phyloP scores from a whole-genome alignment of 805 yeast species.

The Brettanomyces nanus region DNA sequence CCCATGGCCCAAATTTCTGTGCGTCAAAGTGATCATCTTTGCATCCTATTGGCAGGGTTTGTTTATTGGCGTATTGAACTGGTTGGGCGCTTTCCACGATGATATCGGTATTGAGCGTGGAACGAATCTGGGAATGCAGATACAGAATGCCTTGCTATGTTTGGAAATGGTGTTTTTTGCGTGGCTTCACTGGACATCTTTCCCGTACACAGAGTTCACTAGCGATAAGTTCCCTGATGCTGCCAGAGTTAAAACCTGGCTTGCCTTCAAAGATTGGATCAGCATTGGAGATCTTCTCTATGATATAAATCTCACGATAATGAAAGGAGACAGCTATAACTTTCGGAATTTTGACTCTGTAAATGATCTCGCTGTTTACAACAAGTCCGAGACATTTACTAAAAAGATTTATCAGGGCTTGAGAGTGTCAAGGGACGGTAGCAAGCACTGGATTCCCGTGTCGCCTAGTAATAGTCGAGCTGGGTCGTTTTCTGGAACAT shows the following conservation, averaged over 20 bases:
- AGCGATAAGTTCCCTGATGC: conserved; percentile 56
- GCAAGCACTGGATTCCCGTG: conserved; percentile 68
- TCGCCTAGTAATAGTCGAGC: not conserved
- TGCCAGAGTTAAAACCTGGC: conserved; percentile 48
- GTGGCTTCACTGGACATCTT: conserved; percentile 80
- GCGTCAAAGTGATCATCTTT: conserved; percentile 89
- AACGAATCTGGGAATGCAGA: conserved; percentile 36
- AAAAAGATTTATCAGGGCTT: conserved; percentile 71
- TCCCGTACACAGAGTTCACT: conserved; percentile 68
- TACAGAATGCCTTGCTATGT: conserved; percentile 75
- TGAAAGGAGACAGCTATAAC: conserved; percentile 66
- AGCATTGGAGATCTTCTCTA: conserved; percentile 69
- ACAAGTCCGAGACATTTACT: conserved; percentile 40
- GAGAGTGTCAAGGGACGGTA: conserved; percentile 72
- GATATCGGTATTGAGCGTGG: conserved; percentile 24
- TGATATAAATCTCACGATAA: conserved; percentile 66
- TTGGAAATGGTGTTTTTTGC: conserved; percentile 83
- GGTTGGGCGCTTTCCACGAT: conserved; percentile 34
- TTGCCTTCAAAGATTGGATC: conserved; percentile 70
- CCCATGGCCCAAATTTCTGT: conserved; percentile 87
- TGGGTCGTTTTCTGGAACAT: not conserved
- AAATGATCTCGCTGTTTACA: conserved; percentile 26
- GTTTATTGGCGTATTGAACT: conserved; percentile 43
- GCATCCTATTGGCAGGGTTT: conserved; percentile 98
- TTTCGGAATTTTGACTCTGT: conserved; percentile 79